These are phyloP conservation scores for Blastobotrys petasosporus DNA, from an alignment of 1,139 yeast species.

Conservation along the genomic window DNA sequence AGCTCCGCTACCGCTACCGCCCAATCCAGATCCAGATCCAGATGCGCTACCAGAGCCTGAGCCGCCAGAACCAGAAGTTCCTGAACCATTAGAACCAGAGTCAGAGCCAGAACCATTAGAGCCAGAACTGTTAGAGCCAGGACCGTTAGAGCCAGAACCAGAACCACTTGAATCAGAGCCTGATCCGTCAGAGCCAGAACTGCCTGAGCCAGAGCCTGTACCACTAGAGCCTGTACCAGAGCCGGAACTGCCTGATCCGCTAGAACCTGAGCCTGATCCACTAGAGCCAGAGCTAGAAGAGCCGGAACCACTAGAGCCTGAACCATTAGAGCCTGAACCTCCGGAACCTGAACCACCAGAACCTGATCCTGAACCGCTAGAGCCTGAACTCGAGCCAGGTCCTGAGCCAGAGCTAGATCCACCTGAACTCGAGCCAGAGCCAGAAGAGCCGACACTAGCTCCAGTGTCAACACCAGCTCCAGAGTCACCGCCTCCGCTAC, in stretches of 20 bases:
- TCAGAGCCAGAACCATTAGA: too few relatives aligned
- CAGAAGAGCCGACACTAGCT: background rate
- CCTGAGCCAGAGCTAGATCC: slow-evolving; percentile 15
- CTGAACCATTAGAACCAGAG: slow-evolving; percentile 1
- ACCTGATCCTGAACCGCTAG: background rate
- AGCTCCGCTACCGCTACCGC: background rate
- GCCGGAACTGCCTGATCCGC: slow-evolving; percentile 9
- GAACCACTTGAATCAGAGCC: background rate
- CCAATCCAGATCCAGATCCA: slow-evolving; percentile 2
- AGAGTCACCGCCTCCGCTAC: background rate
- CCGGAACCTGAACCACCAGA: background rate
- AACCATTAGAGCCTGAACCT: background rate
- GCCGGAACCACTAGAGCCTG: too few relatives aligned
- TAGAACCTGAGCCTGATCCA: slow-evolving; percentile 6
- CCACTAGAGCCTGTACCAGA: slow-evolving; percentile 6
- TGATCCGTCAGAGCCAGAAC: background rate
- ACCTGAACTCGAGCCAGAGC: slow-evolving; percentile 1
- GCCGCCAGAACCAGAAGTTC: background rate
- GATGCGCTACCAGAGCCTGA: background rate
- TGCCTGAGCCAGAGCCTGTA: too few relatives aligned
- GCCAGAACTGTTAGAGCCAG: too few relatives aligned
- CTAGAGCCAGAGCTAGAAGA: too few relatives aligned
- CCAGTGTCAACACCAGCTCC: background rate
- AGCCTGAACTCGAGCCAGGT: background rate
- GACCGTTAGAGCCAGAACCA: too few relatives aligned